Conservation (phyloP, 257 asterid genomes). For the Solanum pennellii region DNA sequence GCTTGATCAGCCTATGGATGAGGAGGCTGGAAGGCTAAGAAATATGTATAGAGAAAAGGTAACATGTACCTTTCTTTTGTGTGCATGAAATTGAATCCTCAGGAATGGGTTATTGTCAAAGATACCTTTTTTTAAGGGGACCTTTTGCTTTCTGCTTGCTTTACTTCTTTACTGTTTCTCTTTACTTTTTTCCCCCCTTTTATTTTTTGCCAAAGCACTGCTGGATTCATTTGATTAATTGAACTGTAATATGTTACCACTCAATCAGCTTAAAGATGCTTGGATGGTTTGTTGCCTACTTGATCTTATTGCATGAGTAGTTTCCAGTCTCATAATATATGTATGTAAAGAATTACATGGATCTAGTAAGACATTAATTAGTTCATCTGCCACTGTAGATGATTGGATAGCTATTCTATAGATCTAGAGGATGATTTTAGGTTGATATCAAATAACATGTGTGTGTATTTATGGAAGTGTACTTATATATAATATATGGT, state of each 20-base stretch:
- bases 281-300: not conserved
- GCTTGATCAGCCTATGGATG: conserved; percentile 99
- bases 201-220: not conserved
- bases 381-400: not conserved
- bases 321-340: not conserved
- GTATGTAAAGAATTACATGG: not conserved
- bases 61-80: not conserved
- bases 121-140: not conserved
- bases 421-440: not conserved
- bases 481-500: not conserved
- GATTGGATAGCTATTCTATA: not conserved
- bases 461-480: not conserved
- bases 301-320: not conserved
- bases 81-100: not conserved
- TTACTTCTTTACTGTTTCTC: not conserved
- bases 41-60: conserved; percentile 94
- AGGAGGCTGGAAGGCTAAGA: conserved; percentile 84
- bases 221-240: not conserved
- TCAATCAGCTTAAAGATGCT: not conserved
- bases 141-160: not conserved
- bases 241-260: not conserved
- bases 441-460: not conserved
- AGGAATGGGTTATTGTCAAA: not conserved
- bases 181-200: not conserved
- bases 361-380: not conserved